phyloP scores from a whole-genome alignment of 1,284 basidiomycete species.

The Malassezia japonica region DNA sequence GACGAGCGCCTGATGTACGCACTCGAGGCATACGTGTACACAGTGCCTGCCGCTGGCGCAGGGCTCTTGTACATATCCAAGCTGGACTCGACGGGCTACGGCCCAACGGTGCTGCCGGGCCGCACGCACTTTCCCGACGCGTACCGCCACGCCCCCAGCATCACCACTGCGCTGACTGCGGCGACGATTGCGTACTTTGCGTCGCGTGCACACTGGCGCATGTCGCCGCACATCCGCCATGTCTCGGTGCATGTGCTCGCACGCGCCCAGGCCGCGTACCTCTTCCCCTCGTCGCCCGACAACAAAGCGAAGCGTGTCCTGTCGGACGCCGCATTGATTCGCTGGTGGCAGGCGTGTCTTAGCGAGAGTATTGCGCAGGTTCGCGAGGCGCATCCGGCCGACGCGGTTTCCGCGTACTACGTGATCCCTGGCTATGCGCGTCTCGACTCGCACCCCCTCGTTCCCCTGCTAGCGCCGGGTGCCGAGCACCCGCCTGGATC shows the following conservation, averaged over 20 bases:
- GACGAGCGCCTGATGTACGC: constrained; percentile 58
- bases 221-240: constrained; percentile 20
- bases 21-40: constrained; percentile 72
- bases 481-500: background rate
- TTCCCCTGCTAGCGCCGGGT: constrained; percentile 23
- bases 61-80: constrained; percentile 84
- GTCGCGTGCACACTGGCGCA: constrained; percentile 53
- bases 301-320: constrained; percentile 63
- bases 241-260: constrained; percentile 72
- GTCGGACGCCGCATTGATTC: constrained; percentile 69
- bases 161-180: constrained; percentile 60
- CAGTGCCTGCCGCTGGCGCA: constrained; percentile 59
- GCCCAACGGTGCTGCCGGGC: constrained; percentile 26
- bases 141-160: constrained; percentile 16
- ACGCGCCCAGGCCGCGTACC: constrained; percentile 76
- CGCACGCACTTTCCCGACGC: constrained; percentile 8
- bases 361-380: constrained; percentile 20
- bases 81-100: constrained; percentile 82
- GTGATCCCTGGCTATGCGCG: constrained; percentile 37
- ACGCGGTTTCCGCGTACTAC: constrained; percentile 27
- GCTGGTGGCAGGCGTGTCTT: constrained; percentile 69
- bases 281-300: constrained; percentile 83
- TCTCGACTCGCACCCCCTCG: constrained; percentile 33
- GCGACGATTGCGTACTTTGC: constrained; percentile 61
- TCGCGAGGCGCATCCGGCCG: background rate